Conservation (phyloP, 1,284 basidiomycete species). For the Papiliotrema terrestris region DNA sequence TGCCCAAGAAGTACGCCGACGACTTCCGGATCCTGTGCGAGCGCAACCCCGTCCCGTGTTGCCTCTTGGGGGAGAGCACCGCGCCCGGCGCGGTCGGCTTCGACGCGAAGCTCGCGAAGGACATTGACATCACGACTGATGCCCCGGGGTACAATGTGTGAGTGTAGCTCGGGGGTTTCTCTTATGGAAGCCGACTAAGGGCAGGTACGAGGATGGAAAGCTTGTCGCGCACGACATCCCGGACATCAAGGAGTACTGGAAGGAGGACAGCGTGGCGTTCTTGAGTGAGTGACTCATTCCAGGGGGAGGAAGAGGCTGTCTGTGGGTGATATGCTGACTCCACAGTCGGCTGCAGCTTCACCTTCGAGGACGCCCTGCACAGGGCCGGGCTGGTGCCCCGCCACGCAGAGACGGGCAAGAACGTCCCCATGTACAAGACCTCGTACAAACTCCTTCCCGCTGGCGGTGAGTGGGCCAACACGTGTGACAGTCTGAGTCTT, state of each 20-base stretch:
- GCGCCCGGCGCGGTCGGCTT: slow-evolving; percentile 24
- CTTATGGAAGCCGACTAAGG: too few relatives aligned
- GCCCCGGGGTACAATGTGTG: slow-evolving; percentile 33
- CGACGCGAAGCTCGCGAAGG: slow-evolving; percentile 17
- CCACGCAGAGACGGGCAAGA: slow-evolving; percentile 24
- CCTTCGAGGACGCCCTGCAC: slow-evolving; percentile 33
- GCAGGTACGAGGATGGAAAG: slow-evolving; percentile 17
- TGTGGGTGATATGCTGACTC: neutral
- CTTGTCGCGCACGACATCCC: slow-evolving; percentile 15
- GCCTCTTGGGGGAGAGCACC: slow-evolving; percentile 31
- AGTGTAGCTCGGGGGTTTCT: neutral
- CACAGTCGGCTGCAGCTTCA: slow-evolving; percentile 37
- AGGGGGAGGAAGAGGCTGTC: neutral
- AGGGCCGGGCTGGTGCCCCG: slow-evolving; percentile 17
- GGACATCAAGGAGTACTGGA: slow-evolving; percentile 22
- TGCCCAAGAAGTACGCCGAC: slow-evolving; percentile 27
- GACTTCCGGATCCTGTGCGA: slow-evolving; percentile 37
- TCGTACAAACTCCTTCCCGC: slow-evolving; percentile 14
- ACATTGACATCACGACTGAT: slow-evolving; percentile 36
- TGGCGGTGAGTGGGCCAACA: slow-evolving; percentile 15
- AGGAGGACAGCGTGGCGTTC: slow-evolving; percentile 33
- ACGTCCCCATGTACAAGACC: slow-evolving; percentile 37
- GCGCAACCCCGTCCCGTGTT: slow-evolving; percentile 40
- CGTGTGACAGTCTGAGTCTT: neutral
- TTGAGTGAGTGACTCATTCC: slow-evolving; percentile 19